phyloP scores from a whole-genome alignment of 2,329 filamentous ascomycete species.

The Botryotinia convoluta region DNA sequence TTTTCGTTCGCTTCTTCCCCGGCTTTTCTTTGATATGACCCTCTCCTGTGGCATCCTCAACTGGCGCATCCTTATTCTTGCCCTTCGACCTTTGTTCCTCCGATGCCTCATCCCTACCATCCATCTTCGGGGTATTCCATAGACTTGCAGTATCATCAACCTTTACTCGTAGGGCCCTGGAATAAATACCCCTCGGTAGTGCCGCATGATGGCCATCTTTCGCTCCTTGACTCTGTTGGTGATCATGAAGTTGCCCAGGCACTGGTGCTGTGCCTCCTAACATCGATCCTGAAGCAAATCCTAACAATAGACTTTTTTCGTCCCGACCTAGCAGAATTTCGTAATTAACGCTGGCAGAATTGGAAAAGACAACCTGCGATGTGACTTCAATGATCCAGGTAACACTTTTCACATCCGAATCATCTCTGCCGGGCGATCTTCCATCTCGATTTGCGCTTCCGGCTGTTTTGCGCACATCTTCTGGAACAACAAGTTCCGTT shows the following conservation, averaged over 20 bases:
- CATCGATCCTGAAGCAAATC: slow-evolving; percentile 37
- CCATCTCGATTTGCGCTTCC: slow-evolving; percentile 47
- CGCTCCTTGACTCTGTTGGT: slow-evolving; percentile 61
- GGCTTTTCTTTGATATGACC: slow-evolving; percentile 25
- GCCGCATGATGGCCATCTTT: slow-evolving; percentile 59
- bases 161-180: slow-evolving; percentile 71
- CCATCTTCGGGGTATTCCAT: slow-evolving; percentile 89
- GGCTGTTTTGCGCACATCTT: slow-evolving; percentile 68
- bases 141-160: slow-evolving; percentile 86
- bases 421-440: slow-evolving; percentile 37
- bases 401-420: slow-evolving; percentile 53
- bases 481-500: slow-evolving; percentile 75
- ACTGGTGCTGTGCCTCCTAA: slow-evolving; percentile 43
- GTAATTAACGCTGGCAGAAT: slow-evolving; percentile 80
- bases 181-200: slow-evolving; percentile 76
- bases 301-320: slow-evolving; percentile 73
- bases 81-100: slow-evolving; percentile 31
- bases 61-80: slow-evolving; percentile 27
- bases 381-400: slow-evolving; percentile 90
- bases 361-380: slow-evolving; percentile 92
- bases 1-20: slow-evolving; percentile 61
- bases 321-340: slow-evolving; percentile 85
- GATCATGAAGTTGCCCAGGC: slow-evolving; percentile 75
- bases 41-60: slow-evolving; percentile 30
- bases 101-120: slow-evolving; percentile 52